Conservation (phyloP, 2,329 filamentous ascomycete genomes). For the Penicillium sp. region DNA sequence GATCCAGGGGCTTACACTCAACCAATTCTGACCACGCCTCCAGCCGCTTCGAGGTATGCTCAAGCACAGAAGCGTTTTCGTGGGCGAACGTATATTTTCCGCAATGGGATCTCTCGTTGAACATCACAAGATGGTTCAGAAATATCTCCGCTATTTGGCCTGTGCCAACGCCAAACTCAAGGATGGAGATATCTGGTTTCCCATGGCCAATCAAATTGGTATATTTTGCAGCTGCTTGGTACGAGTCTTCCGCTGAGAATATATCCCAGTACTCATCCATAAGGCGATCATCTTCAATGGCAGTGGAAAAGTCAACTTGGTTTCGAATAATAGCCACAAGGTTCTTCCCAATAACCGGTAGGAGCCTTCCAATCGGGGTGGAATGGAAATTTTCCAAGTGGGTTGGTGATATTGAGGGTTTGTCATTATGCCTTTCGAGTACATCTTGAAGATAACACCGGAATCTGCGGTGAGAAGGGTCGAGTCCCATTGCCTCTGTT, state of each 20-base stretch:
- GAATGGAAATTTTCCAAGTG: neutral
- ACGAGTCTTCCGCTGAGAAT: conserved; percentile 1
- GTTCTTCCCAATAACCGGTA: conserved; percentile 12
- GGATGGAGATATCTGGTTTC: conserved; percentile 25
- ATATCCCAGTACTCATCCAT: conserved; percentile 5
- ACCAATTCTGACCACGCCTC: conserved; percentile 12
- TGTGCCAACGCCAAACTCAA: conserved; percentile 24
- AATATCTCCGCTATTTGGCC: conserved; percentile 14
- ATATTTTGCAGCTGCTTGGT: conserved; percentile 14
- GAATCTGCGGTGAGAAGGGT: conserved; percentile 8
- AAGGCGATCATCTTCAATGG: neutral
- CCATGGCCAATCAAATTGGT: conserved; percentile 22
- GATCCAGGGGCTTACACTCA: conserved; percentile 12
- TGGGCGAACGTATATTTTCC: conserved; percentile 19
- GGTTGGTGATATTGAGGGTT: neutral
- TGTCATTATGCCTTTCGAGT: neutral
- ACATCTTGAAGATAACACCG: conserved; percentile 6
- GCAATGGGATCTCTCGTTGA: conserved; percentile 4
- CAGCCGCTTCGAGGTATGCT: neutral
- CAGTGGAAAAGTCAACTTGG: neutral
- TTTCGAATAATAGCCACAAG: conserved; percentile 10
- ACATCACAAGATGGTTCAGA: conserved; percentile 2
- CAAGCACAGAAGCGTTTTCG: neutral
- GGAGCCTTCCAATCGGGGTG: conserved; percentile 6
- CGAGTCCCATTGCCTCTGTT: neutral